These are phyloP conservation scores for Gastrolobium bilobum DNA, from an alignment of 306 rosid genomes.

Conservation along the genomic window DNA sequence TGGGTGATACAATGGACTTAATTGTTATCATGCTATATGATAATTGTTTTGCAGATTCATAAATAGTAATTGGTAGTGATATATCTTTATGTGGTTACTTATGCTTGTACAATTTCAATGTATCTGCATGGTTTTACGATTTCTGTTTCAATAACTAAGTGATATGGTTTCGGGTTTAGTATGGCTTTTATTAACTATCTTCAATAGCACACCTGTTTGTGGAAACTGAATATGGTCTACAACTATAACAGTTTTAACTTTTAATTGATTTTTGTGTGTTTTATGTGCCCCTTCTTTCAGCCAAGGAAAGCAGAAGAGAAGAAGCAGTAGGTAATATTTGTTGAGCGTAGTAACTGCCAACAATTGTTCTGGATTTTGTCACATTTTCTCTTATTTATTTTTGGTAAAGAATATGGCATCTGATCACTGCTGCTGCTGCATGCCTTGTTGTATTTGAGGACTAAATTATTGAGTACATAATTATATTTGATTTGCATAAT, in stretches of 20 bases:
- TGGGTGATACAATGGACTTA: background rate
- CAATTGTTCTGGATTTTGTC: conserved; percentile 33
- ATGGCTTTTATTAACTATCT: conserved; percentile 11
- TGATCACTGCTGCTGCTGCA: conserved; percentile 9
- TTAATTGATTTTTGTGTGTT: conserved; percentile 3
- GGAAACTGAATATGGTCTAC: background rate
- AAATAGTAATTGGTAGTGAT: conserved; percentile 7
- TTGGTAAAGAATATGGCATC: conserved; percentile 26
- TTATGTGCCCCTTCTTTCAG: conserved; percentile 60
- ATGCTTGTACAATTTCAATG: background rate
- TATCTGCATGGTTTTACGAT: conserved; percentile 24
- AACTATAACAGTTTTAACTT: conserved; percentile 26
- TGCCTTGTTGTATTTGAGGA: conserved; percentile 36
- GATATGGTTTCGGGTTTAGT: conserved; percentile 24
- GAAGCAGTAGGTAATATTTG: conserved; percentile 61
- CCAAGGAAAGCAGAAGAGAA: conserved; percentile 95
- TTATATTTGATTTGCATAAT: conserved; percentile 39
- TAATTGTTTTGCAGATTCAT: conserved; percentile 25
- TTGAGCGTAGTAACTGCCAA: background rate
- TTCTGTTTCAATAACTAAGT: conserved; percentile 10
- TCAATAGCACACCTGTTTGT: background rate
- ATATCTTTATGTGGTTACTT: conserved; percentile 8
- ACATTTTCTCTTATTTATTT: conserved; percentile 34
- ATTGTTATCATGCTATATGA: background rate
- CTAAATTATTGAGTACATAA: conserved; percentile 32